These are phyloP conservation scores for Pelargonium citronellum DNA, from an alignment of 441 rosid genomes.

Conservation along the genomic window DNA sequence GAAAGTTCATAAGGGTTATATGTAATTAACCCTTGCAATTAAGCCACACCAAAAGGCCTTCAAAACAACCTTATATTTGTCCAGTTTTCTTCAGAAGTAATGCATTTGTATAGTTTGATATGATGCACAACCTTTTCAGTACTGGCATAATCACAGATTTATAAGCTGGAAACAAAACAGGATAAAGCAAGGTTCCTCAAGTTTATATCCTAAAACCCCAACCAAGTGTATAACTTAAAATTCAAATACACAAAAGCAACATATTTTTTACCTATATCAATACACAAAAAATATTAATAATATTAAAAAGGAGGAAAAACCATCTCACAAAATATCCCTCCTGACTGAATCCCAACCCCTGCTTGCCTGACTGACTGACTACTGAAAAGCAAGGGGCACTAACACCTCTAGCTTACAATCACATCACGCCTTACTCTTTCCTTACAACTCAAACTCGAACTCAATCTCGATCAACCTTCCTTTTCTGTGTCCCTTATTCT, in stretches of 20 bases:
- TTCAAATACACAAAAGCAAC: conserved; percentile 22
- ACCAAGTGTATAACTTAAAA: conserved; percentile 19
- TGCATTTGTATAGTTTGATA: too few relatives aligned
- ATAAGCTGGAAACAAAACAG: conserved; percentile 7
- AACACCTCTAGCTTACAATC: conserved; percentile 15
- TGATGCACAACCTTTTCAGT: too few relatives aligned
- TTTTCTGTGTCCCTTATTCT: conserved; percentile 13
- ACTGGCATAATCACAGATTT: too few relatives aligned
- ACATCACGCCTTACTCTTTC: conserved; percentile 21
- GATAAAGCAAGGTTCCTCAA: conserved; percentile 3
- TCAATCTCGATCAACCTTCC: conserved; percentile 9
- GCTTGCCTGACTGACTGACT: not conserved
- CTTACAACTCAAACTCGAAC: conserved; percentile 8
- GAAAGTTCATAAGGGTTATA: too few relatives aligned
- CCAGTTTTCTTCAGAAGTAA: too few relatives aligned
- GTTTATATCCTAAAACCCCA: not conserved
- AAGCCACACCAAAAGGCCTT: too few relatives aligned
- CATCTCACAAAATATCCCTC: conserved; percentile 20
- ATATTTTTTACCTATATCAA: conserved; percentile 11
- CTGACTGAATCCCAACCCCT: not conserved
- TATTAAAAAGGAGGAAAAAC: not conserved
- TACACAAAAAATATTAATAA: conserved; percentile 6
- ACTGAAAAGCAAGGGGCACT: conserved; percentile 14
- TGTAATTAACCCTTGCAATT: too few relatives aligned
- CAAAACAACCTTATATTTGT: too few relatives aligned